Evolutionary conservation across 345 rosid genomes (phyloP).

Genomic region (Citrus sinensis): DVS_A1.0 CM039167.1:6041501-6042000

Average conservation of each 20-base stretch:
- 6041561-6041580: constrained; percentile 8
- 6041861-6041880: neutral
- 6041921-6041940: no score
- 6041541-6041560: constrained; percentile 4
- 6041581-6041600: constrained; percentile 13
- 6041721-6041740: neutral
- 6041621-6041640: neutral
- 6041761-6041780: neutral
- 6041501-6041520: constrained; percentile 17
- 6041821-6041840: neutral
- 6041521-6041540: neutral
- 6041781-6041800: neutral
- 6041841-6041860: neutral
- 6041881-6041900: neutral
- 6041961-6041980: no score
- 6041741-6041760: neutral
- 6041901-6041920: no score
- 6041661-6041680: neutral
- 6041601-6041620: neutral
- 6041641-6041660: neutral
- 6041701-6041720: neutral
- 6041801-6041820: neutral
- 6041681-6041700: neutral
- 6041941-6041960: no score
- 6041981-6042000: no score